phyloP scores from a whole-genome alignment of 192 early-diverging fungal species.

The Linnemannia hyalina region DNA sequence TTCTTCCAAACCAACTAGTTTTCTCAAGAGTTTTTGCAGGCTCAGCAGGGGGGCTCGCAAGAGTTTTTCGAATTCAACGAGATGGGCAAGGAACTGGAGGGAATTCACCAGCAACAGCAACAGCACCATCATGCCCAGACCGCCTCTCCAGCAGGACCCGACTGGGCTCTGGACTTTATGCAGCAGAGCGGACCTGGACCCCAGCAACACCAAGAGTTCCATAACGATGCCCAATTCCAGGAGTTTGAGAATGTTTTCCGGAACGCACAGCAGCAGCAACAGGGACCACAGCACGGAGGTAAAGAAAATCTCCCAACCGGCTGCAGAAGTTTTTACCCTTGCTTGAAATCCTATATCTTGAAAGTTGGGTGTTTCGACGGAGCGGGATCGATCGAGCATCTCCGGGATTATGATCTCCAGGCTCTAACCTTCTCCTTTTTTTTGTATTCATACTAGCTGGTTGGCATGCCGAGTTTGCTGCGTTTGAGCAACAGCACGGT shows the following conservation, averaged over 20 bases:
- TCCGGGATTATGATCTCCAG: conserved; percentile 52
- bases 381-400: neutral
- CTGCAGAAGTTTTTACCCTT: neutral
- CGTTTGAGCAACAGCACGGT: conserved; percentile 76
- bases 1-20: conserved; percentile 52
- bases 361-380: neutral
- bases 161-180: conserved; percentile 84
- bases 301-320: neutral
- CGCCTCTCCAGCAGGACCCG: conserved; percentile 34
- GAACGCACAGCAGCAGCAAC: conserved; percentile 48
- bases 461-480: conserved; percentile 63
- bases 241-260: conserved; percentile 62
- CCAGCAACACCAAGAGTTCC: conserved; percentile 48
- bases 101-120: conserved; percentile 55
- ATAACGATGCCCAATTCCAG: conserved; percentile 54
- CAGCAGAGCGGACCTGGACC: conserved; percentile 31
- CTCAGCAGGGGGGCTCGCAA: conserved; percentile 26
- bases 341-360: neutral
- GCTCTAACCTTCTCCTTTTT: conserved; percentile 53
- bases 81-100: conserved; percentile 77
- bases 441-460: conserved; percentile 12
- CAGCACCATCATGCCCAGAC: conserved; percentile 30
- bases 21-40: conserved; percentile 68
- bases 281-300: conserved; percentile 60
- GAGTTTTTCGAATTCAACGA: conserved; percentile 78